Evolutionary conservation across 73 alveolate species (phyloP), one percentile per base, ranked within the genome.

Genomic region (Paraurostyla sp.): DNA sequence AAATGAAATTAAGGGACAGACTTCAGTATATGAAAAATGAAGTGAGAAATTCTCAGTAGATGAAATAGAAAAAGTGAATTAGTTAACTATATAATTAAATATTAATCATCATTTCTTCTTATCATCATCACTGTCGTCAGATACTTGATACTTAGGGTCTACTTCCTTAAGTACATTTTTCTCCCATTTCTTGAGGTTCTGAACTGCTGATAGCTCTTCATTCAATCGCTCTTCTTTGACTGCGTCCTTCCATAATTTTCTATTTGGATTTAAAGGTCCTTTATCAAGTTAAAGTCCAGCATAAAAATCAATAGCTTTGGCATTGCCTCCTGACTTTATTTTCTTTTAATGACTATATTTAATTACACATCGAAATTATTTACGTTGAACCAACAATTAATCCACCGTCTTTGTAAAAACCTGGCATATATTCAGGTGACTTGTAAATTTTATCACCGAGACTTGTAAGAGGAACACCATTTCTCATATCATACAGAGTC

Each of bases 301-400:
- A 81, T 89, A 89, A 59, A 89, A 89, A 54, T 89, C 95, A 27
- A 89, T 89, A 3, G 92, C 92, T 56, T 89, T 89, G 3, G 95
- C 91, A 68, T 89, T 89, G 3, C 95, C 95, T 33, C 89, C 27
- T 16, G 82, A 63, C 83, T 89, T 88, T 41, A 78, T 88, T 43
- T 58, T 56, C 51, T 46, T 41, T 57, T 48, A 27, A 43, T 88
- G 69, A 0, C 85, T 83, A 41, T 1, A 25, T 7, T 59, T 11
- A 25, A 59, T 27, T 29, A 1, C 23, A 27, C 15, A 20, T 25
- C 4, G 22, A 11, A 36, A 4, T 7, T 22, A 35, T 75, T 83
- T 63, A 83, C 92, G 94, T 88, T 29, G 88, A 56, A 16, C 95
- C 95, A 13, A 69, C 91, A 20, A 89, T 81, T 6, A 89, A 87